phyloP scores from a whole-genome alignment of 805 yeast genomes.

The Metschnikowia rubicola region DNA sequence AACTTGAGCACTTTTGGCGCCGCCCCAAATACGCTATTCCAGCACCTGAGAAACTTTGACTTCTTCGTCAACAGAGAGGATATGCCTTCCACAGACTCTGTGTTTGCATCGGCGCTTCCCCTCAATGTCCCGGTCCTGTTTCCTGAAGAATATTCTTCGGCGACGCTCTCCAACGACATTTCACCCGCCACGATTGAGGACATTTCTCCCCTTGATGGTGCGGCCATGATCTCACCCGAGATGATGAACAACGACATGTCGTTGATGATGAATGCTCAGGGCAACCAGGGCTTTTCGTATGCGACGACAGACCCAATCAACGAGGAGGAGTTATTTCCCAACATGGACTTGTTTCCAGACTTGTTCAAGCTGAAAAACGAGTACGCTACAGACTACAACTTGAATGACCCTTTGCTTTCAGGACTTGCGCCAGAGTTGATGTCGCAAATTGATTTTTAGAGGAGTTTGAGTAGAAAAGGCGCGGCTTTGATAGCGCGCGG shows the following conservation, averaged over 20 bases:
- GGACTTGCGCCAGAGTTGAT: slow-evolving; percentile 12
- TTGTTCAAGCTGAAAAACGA: slow-evolving; percentile 5
- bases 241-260: slow-evolving; percentile 1
- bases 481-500: background rate
- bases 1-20: slow-evolving; percentile 12
- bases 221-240: slow-evolving; percentile 5
- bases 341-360: slow-evolving; percentile 10
- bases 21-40: slow-evolving; percentile 9
- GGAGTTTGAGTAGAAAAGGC: too few relatives aligned
- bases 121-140: background rate
- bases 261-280: slow-evolving; percentile 1
- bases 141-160: background rate
- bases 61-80: slow-evolving; percentile 3
- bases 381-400: slow-evolving; percentile 7
- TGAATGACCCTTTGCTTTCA: slow-evolving; percentile 9
- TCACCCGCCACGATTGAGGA: slow-evolving; percentile 7
- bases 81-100: slow-evolving; percentile 6
- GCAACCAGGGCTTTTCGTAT: slow-evolving; percentile 1
- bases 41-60: slow-evolving; percentile 8
- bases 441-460: slow-evolving; percentile 2
- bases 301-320: slow-evolving; percentile 2
- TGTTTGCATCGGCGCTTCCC: slow-evolving; percentile 5
- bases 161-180: background rate
- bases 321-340: slow-evolving; percentile 10
- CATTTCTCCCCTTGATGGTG: slow-evolving; percentile 3